Percentiles rank a stretch among this genome's conserved stretches.
Conservation (phyloP, 495 filamentous ascomycete species). For the Lasiosphaeria ovina region DNA sequence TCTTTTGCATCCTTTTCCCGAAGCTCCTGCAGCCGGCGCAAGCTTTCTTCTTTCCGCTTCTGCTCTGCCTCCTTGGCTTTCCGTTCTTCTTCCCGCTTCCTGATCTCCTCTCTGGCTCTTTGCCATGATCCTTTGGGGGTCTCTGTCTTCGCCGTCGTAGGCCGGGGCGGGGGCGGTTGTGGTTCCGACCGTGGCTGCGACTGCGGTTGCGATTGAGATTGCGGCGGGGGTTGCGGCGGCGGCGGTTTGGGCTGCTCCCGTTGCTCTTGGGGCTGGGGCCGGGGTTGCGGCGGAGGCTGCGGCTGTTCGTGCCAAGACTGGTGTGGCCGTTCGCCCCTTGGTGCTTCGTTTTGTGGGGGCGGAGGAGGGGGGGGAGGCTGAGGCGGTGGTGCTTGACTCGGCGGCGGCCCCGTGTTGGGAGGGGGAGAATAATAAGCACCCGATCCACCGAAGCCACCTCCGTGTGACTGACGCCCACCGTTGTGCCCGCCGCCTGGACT, state of each 20-base stretch:
- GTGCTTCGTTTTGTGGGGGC: constrained; percentile 28
- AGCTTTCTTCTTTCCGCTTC: constrained; percentile 50
- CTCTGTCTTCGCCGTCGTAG: constrained; percentile 20
- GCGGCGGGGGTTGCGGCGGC: constrained; percentile 18
- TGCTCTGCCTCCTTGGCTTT: constrained; percentile 51
- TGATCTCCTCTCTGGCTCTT: constrained; percentile 67
- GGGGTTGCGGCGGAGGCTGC: constrained; percentile 19
- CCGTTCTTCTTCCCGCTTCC: constrained; percentile 58
- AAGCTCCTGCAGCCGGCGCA: constrained; percentile 49
- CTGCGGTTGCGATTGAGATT: constrained; percentile 15
- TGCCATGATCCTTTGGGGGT: constrained; percentile 60
- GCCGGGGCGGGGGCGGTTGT: constrained; percentile 30
- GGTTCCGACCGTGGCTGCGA: constrained; percentile 26
- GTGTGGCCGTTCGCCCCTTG: constrained; percentile 32
- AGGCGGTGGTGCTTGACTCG: constrained; percentile 40
- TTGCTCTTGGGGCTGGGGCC: constrained; percentile 10
- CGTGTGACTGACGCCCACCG: constrained; percentile 9
- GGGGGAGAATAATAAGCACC: constrained; percentile 30
- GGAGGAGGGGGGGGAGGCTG: constrained; percentile 37
- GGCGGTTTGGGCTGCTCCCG: not conserved
- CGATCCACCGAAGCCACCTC: constrained; percentile 22
- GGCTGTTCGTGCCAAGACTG: constrained; percentile 42
- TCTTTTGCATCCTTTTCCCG: constrained; percentile 64
- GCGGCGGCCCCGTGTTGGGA: constrained; percentile 34
- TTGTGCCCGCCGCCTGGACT: not conserved